phyloP scores from a whole-genome alignment of 2,329 filamentous ascomycete species.

The Aspergillus sojae region DNA sequence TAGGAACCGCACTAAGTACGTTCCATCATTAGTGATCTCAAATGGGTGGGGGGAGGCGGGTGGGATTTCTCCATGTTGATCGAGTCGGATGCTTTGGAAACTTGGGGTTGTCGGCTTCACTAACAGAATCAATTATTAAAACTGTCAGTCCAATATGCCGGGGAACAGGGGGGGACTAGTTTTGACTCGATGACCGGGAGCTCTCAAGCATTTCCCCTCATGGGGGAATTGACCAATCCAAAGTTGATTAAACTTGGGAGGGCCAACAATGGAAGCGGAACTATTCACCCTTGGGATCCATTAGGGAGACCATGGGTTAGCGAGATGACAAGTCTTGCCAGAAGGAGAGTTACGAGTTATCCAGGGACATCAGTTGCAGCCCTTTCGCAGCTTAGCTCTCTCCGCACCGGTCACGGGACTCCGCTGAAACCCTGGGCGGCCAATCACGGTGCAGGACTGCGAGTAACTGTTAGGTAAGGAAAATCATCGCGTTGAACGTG shows the following conservation, averaged over 20 bases:
- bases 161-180: neutral
- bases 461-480: constrained; percentile 23
- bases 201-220: neutral
- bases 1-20: neutral
- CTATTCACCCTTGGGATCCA: neutral
- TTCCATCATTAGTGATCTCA: neutral
- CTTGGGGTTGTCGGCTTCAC: neutral
- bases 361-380: neutral
- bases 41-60: neutral
- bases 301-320: no score
- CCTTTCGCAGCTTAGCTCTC: constrained; percentile 4
- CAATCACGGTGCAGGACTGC: neutral
- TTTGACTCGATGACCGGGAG: neutral
- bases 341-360: neutral
- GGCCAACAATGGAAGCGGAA: neutral
- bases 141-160: neutral
- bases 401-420: constrained; percentile 13
- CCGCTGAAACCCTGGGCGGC: neutral
- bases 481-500: constrained; percentile 3
- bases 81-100: neutral
- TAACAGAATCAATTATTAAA: neutral
- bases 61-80: neutral
- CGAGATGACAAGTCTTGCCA: neutral
- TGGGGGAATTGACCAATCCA: constrained; percentile 1
- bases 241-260: neutral